Percentiles rank a stretch among this genome's conserved stretches.
Conservation (phyloP, 2,329 filamentous ascomycete genomes). For the Diaporthe ilicicola region DNA sequence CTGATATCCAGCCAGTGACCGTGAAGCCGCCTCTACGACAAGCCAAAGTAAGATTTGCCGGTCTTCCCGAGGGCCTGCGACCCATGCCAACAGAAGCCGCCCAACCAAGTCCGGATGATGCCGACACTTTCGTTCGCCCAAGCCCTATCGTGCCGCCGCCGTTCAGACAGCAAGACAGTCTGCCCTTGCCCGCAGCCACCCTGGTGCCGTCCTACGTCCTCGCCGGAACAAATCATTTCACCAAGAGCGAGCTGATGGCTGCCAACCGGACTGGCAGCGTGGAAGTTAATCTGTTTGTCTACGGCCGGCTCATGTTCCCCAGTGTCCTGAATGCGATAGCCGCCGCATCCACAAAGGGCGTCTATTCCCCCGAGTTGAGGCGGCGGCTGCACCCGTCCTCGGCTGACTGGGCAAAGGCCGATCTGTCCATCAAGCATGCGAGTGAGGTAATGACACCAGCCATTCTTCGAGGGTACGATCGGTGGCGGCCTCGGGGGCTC, state of each 20-base stretch:
- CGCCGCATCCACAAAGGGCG: not conserved
- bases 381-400: not conserved
- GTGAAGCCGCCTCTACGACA: not conserved
- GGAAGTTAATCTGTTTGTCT: not conserved
- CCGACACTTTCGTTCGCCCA: not conserved
- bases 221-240: not conserved
- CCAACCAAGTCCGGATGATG: not conserved
- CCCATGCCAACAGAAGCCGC: not conserved
- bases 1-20: not conserved
- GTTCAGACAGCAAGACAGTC: not conserved
- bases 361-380: not conserved
- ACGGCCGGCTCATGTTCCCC: not conserved
- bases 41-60: not conserved
- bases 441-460: not conserved
- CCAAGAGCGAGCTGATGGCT: not conserved
- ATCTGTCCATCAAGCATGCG: not conserved
- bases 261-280: not conserved
- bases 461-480: not conserved
- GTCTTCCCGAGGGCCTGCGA: not conserved
- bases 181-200: not conserved
- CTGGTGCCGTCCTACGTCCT: not conserved
- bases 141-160: not conserved
- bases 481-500: not conserved
- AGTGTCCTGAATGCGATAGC: not conserved
- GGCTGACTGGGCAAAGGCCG: not conserved